Evolutionary conservation across 805 yeast species (phyloP).

Genomic region (Starmera amethionina): DNA sequence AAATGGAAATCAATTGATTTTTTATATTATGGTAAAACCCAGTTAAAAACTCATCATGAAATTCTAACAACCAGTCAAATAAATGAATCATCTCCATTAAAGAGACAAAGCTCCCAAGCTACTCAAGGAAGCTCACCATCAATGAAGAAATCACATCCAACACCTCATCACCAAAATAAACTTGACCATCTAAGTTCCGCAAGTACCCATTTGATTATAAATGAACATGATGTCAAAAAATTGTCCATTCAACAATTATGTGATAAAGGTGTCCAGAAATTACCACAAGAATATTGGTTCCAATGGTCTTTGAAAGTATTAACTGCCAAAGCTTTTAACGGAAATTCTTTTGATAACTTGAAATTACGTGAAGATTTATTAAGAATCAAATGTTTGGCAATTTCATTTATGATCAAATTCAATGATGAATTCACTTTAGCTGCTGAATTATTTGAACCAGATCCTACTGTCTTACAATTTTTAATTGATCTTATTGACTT

Average conservation of each 20-base stretch:
- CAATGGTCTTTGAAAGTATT: slow-evolving; percentile 53
- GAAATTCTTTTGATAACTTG: slow-evolving; percentile 41
- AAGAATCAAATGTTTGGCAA: slow-evolving; percentile 54
- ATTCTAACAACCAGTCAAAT: too few species aligned
- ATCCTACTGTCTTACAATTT: slow-evolving; percentile 59
- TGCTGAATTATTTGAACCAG: slow-evolving; percentile 58
- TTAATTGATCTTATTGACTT: slow-evolving; percentile 68
- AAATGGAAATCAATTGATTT: slow-evolving; percentile 49
- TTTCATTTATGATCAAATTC: slow-evolving; percentile 52
- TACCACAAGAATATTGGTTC: slow-evolving; percentile 58
- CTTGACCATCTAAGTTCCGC: neutral
- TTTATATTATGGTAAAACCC: slow-evolving; percentile 31
- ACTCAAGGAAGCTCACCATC: slow-evolving; percentile 6
- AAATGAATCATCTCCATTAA: slow-evolving; percentile 4
- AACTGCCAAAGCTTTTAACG: slow-evolving; percentile 64
- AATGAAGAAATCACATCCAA: slow-evolving; percentile 11
- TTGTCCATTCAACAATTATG: slow-evolving; percentile 50
- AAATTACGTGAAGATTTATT: slow-evolving; percentile 49
- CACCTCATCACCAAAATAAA: neutral
- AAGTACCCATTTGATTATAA: slow-evolving; percentile 30
- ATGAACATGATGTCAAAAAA: slow-evolving; percentile 48
- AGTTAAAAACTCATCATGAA: neutral
- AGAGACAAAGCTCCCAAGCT: slow-evolving; percentile 9
- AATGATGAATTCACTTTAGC: slow-evolving; percentile 50
- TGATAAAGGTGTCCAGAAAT: slow-evolving; percentile 43